These are phyloP conservation scores for Amanita brunnescens DNA, from an alignment of 768 basidiomycete species.

Conservation along the genomic window DNA sequence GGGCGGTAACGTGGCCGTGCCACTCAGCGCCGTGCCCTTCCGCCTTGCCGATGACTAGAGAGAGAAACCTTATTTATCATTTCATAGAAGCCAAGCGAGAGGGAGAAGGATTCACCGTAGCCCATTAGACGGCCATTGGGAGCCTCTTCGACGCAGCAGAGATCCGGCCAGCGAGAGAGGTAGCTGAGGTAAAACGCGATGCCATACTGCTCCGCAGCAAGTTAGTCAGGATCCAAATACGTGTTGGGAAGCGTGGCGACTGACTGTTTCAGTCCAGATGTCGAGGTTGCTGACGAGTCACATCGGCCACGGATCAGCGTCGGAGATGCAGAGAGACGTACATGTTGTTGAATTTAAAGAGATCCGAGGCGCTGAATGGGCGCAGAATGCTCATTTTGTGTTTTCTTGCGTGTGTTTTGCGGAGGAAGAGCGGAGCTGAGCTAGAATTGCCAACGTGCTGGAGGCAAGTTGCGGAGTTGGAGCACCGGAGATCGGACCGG, in stretches of 20 bases:
- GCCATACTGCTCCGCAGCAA: slow-evolving; percentile 49
- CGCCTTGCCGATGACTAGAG: slow-evolving; percentile 85
- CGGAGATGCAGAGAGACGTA: slow-evolving; percentile 23
- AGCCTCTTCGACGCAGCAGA: slow-evolving; percentile 77
- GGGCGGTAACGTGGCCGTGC: slow-evolving; percentile 93
- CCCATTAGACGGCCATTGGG: slow-evolving; percentile 84
- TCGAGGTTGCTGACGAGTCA: slow-evolving; percentile 68
- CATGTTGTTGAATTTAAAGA: slow-evolving; percentile 93
- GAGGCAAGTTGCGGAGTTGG: neutral
- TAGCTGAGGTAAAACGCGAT: slow-evolving; percentile 86
- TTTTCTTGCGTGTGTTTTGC: neutral
- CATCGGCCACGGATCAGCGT: slow-evolving; percentile 3
- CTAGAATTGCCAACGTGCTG: neutral
- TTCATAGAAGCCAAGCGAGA: neutral
- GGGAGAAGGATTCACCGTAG: slow-evolving; percentile 55
- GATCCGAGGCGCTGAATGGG: slow-evolving; percentile 81
- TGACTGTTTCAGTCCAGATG: slow-evolving; percentile 94
- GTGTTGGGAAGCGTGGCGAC: slow-evolving; percentile 15
- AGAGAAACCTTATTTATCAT: neutral
- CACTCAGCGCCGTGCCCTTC: slow-evolving; percentile 70
- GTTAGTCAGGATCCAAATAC: neutral
- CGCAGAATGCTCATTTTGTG: slow-evolving; percentile 75
- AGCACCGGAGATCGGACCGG: neutral
- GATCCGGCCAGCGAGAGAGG: slow-evolving; percentile 85
- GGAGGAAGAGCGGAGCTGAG: neutral